Conservation (phyloP, 2,329 filamentous ascomycete species). For the Fusarium sororula region DNA sequence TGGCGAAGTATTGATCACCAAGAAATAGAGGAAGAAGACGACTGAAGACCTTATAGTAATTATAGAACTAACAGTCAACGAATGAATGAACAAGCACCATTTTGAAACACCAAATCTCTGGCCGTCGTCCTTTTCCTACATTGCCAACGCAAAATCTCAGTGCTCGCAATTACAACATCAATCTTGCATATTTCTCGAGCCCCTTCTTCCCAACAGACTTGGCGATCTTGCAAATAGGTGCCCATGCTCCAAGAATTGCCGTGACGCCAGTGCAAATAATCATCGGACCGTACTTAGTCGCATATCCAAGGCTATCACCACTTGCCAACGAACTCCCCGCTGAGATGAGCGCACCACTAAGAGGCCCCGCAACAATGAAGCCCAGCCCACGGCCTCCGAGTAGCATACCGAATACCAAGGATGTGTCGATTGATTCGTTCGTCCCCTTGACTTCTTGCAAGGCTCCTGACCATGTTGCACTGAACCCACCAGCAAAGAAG, state of each 20-base stretch:
- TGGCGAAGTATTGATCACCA: constrained; percentile 42
- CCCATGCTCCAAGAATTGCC: constrained; percentile 45
- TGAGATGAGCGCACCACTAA: constrained; percentile 45
- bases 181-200: neutral
- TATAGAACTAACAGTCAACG: neutral
- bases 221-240: constrained; percentile 53
- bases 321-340: constrained; percentile 29
- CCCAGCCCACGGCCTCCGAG: constrained; percentile 44
- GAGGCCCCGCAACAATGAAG: constrained; percentile 42
- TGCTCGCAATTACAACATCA: constrained; percentile 56
- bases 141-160: neutral
- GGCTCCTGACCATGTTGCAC: constrained; percentile 67
- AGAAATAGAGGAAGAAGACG: constrained; percentile 7
- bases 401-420: constrained; percentile 45
- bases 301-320: constrained; percentile 44
- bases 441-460: constrained; percentile 51
- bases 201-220: constrained; percentile 11
- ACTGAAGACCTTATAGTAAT: neutral
- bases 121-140: neutral
- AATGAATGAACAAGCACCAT: neutral
- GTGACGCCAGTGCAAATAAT: constrained; percentile 46
- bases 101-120: neutral
- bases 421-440: constrained; percentile 38
- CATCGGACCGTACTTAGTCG: constrained; percentile 46
- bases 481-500: constrained; percentile 71